Evolutionary conservation across 805 yeast species (phyloP), one percentile per base, ranked within the genome.

Genomic region (Zygoascus flipseniorum): DNA sequence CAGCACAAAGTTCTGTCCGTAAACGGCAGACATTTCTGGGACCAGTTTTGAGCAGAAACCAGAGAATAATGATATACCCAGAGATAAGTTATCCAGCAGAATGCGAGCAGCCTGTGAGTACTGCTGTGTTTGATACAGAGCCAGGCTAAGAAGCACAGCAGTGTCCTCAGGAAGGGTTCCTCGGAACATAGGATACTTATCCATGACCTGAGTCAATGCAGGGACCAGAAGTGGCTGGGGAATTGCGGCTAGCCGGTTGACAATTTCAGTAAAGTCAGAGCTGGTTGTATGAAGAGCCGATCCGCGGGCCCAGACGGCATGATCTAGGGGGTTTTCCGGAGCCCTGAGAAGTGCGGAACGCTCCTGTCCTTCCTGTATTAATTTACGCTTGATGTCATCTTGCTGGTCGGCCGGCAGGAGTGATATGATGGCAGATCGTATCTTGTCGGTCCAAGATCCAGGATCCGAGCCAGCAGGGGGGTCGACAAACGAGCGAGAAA

Each of bases 1-100:
- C 2, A 58, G 41, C 6, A 59, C 60, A 26, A 58, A 42, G 18
- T 52, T 56, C 37, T 48, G 41, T 14, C 56, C 58, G 4, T 56
- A 43, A 1, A 57, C 44, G 10, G 47, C 31, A 2, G 19, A 43
- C 10, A 60, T 46, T 1, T 35, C 43, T 0, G 60, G 62, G n/a
- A 50, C 46, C 1, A 62, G 18, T 42, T 56, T 52, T 2, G 54
- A 54, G 1, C 48, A 47, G 13, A 61, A 50, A 0, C 56, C 60
- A 8, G 56, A 31, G 20, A 58, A 19, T 8, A 51, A 20, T 2
- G 47, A 49, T 3, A 44, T 44, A 1, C 53, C 56, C 13, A 62
- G 46, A 2, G 65, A 56, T 41, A 62, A 41, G 10, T 48, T 42
- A 2, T 47, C 51, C 23, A 59, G 45, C 2, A 57, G 41, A 9